Base-by-base conservation (phyloP, 345 rosid species). In the Cardamine occulta region DNA sequence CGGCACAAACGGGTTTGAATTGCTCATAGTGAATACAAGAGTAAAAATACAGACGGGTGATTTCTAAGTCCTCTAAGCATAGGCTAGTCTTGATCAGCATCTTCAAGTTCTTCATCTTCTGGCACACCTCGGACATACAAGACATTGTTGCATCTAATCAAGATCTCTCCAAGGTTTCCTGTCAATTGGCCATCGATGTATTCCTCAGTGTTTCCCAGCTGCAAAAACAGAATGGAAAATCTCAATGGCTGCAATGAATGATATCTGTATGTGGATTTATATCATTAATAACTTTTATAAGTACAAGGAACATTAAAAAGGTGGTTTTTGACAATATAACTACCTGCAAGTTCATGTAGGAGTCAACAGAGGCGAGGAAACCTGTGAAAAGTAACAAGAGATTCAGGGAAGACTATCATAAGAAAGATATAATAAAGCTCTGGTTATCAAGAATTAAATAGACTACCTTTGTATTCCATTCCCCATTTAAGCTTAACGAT, bases 331-430 rank as follows among this genome's bases (percentile, higher is more conserved):
- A 57, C 17, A 57, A 13, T 8, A 49, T 14, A 48, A 4, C 2
- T 7, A 32, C 97, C 96, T 93, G 96, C 79, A 93, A 78, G 86
- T 93, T 93, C 98, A 93, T 93, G 89, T 91, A 93, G 21, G 98
- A 91, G 85, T 93, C 97, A 67, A 91, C 94, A 1, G 97, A 93
- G 60, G 93, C 97, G 54, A 93, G 93, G 77, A 89, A 91, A 64
- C 96, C 97, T 93, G 82, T 28, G 35, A 15, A 15, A 51, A 18
- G 3, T 11, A 37, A 70, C 4, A 51, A 32, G 9, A 7, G 35
- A 32, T 32, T 32, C 9, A 74, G 4, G 9, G 74, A 73, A 28
- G 15, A 66, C 0, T 11, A 19, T 37, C 12, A 32, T 32, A 6
- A 32, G 8, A 32, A 0, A 60, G n/a, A 28, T 2, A 53, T 24